Conservation (phyloP, 2,329 filamentous ascomycete species). For the Anisogramma anomala region DNA sequence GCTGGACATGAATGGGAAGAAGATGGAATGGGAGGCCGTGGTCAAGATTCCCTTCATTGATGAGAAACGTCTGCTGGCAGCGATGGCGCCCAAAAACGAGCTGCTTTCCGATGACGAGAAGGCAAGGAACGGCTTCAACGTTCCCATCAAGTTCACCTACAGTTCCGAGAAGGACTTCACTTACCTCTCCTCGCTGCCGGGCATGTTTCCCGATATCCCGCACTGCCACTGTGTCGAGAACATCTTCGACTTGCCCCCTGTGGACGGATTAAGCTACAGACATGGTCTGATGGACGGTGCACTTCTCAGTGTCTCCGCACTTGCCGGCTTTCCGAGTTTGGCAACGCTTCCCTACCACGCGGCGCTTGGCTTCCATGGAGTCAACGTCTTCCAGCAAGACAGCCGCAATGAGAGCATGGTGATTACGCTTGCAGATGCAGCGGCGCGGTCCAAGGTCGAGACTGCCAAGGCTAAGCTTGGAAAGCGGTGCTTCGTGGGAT, state of each 20-base stretch:
- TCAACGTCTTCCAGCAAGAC: conserved; percentile 91
- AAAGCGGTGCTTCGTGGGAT: conserved; percentile 79
- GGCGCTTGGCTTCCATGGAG: conserved; percentile 72
- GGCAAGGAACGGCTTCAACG: conserved; percentile 78
- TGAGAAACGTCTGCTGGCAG: conserved; percentile 69
- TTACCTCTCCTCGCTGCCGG: conserved; percentile 79
- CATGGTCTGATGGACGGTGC: conserved; percentile 76
- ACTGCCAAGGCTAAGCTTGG: conserved; percentile 70
- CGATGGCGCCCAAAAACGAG: conserved; percentile 76
- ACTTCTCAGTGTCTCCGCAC: conserved; percentile 67
- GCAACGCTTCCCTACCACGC: conserved; percentile 77
- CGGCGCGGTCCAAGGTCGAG: conserved; percentile 57
- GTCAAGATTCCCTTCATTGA: conserved; percentile 99
- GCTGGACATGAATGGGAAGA: conserved; percentile 98
- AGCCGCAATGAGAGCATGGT: conserved; percentile 96
- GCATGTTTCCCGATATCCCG: conserved; percentile 78
- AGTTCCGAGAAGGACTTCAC: conserved; percentile 63
- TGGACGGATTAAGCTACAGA: conserved; percentile 78
- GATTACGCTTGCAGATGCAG: conserved; percentile 67
- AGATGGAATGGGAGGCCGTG: conserved; percentile 99
- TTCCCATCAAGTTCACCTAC: conserved; percentile 87
- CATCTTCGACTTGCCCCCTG: conserved; percentile 84
- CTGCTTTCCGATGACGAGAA: conserved; percentile 69
- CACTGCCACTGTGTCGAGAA: conserved; percentile 91
- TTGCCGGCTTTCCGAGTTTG: conserved; percentile 87